phyloP scores from a whole-genome alignment of 371 early-diverging fungal genomes.

The Mortierella sp. region DNA sequence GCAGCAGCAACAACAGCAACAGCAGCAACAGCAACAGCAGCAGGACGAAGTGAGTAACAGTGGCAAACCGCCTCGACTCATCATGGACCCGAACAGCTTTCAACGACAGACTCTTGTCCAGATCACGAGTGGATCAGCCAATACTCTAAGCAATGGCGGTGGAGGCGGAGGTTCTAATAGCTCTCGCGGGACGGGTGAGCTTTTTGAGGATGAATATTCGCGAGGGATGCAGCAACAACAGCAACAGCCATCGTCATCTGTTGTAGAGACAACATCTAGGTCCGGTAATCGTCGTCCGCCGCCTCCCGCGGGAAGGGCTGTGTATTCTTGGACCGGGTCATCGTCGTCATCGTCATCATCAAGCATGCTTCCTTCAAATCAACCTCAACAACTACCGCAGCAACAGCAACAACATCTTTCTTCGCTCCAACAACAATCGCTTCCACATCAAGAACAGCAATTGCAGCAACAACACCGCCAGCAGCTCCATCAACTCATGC shows the following conservation, averaged over 20 bases:
- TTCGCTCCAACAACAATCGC: neutral
- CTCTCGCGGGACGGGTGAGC: neutral
- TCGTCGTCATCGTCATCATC: too few species aligned
- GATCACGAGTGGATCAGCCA: slow-evolving; percentile 4
- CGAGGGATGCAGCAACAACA: neutral
- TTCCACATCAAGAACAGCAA: slow-evolving; percentile 2
- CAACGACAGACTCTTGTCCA: slow-evolving; percentile 40
- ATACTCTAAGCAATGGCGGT: neutral
- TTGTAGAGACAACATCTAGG: neutral
- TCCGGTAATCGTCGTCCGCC: neutral
- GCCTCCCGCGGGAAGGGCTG: slow-evolving; percentile 1
- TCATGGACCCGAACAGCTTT: slow-evolving; percentile 50
- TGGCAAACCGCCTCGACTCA: slow-evolving; percentile 27
- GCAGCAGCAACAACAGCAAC: slow-evolving; percentile 16
- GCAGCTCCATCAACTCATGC: neutral
- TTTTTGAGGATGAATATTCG: neutral
- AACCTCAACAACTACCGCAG: neutral
- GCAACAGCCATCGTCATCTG: neutral
- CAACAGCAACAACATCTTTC: neutral
- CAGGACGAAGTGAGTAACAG: neutral
- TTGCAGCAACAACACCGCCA: slow-evolving; percentile 7
- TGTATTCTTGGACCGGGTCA: slow-evolving; percentile 7
- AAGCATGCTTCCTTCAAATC: too few species aligned
- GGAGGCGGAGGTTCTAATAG: neutral
- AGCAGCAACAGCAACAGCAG: slow-evolving; percentile 13